Percentiles rank a stretch among this genome's conserved stretches.
These are phyloP conservation scores for Asclepias syriaca DNA, from an alignment of 257 asterid species.

Conservation along the genomic window DNA sequence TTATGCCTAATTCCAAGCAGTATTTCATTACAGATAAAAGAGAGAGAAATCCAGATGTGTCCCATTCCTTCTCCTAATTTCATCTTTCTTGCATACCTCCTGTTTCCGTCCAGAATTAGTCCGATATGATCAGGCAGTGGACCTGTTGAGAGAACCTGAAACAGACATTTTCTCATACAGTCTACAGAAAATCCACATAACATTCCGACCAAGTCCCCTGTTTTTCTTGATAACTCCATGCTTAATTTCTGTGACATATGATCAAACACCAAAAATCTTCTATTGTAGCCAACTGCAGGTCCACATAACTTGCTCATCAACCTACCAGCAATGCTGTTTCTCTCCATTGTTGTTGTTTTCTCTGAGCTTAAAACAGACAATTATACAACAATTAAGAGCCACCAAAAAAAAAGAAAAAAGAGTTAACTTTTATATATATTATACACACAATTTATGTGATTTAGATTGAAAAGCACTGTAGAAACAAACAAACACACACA, in stretches of 20 bases:
- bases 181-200: constrained; percentile 34
- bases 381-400: too few species aligned
- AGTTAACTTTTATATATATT: neutral
- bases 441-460: neutral
- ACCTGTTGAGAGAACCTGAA: constrained; percentile 47
- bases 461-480: neutral
- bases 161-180: constrained; percentile 43
- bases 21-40: constrained; percentile 60
- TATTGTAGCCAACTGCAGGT: constrained; percentile 28
- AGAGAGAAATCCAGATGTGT: constrained; percentile 56
- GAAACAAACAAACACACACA: neutral
- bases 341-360: too few species aligned
- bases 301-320: constrained; percentile 34
- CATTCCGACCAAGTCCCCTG: constrained; percentile 21
- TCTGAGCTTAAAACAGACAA: too few species aligned
- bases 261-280: constrained; percentile 26
- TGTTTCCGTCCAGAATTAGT: constrained; percentile 70
- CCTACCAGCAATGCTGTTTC: neutral
- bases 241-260: neutral
- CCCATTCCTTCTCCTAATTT: constrained; percentile 53
- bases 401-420: too few species aligned
- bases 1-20: constrained; percentile 62
- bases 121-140: constrained; percentile 64
- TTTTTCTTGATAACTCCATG: constrained; percentile 20
- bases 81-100: constrained; percentile 59